Evolutionary conservation across 208 protist species (phyloP).

Genomic region (Leishmania braziliensis): DNA sequence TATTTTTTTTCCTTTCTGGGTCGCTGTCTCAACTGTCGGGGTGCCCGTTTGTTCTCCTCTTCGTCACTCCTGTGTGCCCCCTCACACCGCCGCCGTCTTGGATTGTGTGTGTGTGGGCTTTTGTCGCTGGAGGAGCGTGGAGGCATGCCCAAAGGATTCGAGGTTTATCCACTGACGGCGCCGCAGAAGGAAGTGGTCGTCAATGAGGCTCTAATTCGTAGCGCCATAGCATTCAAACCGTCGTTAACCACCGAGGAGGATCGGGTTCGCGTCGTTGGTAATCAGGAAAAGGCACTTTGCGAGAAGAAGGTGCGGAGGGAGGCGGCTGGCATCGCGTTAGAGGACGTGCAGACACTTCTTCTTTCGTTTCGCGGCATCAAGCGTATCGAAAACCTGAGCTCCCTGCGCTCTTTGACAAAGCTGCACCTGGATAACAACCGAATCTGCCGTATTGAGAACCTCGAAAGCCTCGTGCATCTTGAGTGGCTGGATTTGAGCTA

Average conservation of each 20-base stretch:
- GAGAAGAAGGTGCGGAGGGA: conserved; percentile 56
- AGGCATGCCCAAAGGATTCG: conserved; percentile 76
- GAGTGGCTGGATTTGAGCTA: conserved; percentile 93
- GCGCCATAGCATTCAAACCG: conserved; percentile 69
- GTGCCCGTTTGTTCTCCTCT: not conserved
- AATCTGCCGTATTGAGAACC: conserved; percentile 92
- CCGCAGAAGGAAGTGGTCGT: conserved; percentile 76
- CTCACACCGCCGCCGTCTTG: not conserved
- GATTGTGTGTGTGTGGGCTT: not conserved
- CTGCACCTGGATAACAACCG: conserved; percentile 96
- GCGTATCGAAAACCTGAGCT: conserved; percentile 91
- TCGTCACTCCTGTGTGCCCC: not conserved
- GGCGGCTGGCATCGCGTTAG: conserved; percentile 57
- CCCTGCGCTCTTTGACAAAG: conserved; percentile 86
- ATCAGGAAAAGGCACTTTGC: conserved; percentile 59
- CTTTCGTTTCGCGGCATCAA: conserved; percentile 73
- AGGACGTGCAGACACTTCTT: conserved; percentile 66
- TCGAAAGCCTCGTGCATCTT: conserved; percentile 84
- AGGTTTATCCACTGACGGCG: conserved; percentile 66
- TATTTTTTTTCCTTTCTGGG: too few relatives aligned
- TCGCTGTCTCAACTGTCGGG: not conserved
- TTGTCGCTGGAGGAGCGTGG: not conserved
- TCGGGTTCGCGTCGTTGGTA: conserved; percentile 69
- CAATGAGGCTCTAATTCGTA: conserved; percentile 79
- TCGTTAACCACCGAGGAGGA: conserved; percentile 76